Base-by-base conservation (phyloP, 306 rosid species). In the Styphnolobium japonicum region DNA sequence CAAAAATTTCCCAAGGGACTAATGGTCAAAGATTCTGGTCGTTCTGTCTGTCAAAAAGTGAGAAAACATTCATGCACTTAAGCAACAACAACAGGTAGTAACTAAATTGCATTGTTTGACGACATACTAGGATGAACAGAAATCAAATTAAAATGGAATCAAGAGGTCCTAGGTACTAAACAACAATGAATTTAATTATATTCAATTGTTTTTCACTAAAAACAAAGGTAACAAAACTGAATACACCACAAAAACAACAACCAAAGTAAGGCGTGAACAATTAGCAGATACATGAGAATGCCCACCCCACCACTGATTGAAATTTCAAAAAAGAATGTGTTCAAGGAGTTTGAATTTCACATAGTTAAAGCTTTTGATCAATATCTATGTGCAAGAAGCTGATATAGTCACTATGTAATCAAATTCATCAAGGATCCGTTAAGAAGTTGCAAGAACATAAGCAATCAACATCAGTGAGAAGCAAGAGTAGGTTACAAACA, bases 1-100 rank as follows among this genome's bases (percentile, higher is more conserved):
- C 91, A 75, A 83, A 87, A 91, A 1, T 83, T 91, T 19, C 98
- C 98, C 0, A 87, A 85, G 34, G 96, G 89, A 80, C 96, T 86
- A 67, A 86, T 27, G 25, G 85, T 87, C 78, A 96, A 83, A 67
- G 49, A 68, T 70, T 90, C 87, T 11, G 94, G 98, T 27, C 39
- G 79, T 74, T 57, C 74, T 40, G 97, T 96, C 98, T 96, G 97
- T 73, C 68, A 88, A 79, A 79, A 71, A 46, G 73, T 11, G 58
- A 64, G 60, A 80, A 78, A 43, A 52, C 15, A 48, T 72, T 76
- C 71, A 84, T 45, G 16, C 82, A 80, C 48, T 42, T 73, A 22
- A 48, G 74, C 73, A 71, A 82, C 43, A 56, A 74, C 25, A 60
- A 65, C 6, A 56, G 18, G 10, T 22, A 51, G 78, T 29, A 27